Conservation (phyloP, 2,329 filamentous ascomycete genomes). For the Xylaria sp. region DNA sequence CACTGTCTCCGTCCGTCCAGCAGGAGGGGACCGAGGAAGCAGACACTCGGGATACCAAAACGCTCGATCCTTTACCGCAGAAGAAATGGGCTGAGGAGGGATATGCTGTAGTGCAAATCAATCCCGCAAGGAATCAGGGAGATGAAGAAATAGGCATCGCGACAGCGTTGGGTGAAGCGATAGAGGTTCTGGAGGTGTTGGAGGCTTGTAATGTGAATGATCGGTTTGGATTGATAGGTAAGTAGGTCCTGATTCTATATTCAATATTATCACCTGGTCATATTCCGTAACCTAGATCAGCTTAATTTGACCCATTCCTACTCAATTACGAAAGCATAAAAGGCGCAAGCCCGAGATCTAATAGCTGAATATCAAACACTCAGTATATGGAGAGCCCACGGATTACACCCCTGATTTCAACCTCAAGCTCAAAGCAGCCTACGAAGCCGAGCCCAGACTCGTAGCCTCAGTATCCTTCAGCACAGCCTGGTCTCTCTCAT, state of each 20-base stretch:
- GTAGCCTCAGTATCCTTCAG: conserved; percentile 51
- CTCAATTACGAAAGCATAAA: neutral
- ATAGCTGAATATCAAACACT: conserved; percentile 5
- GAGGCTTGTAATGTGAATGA: conserved; percentile 52
- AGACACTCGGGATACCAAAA: conserved; percentile 29
- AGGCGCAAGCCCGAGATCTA: neutral
- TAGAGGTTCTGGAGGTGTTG: conserved; percentile 39
- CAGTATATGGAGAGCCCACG: conserved; percentile 39
- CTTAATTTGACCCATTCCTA: no score
- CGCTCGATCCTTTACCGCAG: conserved; percentile 63
- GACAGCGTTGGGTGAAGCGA: conserved; percentile 23
- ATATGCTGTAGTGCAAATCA: conserved; percentile 69
- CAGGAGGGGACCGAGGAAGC: neutral
- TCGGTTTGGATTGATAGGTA: conserved; percentile 55
- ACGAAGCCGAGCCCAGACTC: conserved; percentile 44
- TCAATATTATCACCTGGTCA: neutral
- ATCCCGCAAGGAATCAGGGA: conserved; percentile 41
- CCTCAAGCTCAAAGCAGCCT: conserved; percentile 28
- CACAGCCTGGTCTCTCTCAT: conserved; percentile 40
- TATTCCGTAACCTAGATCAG: neutral
- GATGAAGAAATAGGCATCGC: conserved; percentile 30
- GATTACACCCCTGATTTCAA: conserved; percentile 42
- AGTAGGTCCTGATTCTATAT: conserved; percentile 14
- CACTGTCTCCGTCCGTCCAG: conserved; percentile 30
- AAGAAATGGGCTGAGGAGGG: conserved; percentile 80